Conservation (phyloP, 805 yeast species). For the Kluyveromyces dobzhanskii region DNA sequence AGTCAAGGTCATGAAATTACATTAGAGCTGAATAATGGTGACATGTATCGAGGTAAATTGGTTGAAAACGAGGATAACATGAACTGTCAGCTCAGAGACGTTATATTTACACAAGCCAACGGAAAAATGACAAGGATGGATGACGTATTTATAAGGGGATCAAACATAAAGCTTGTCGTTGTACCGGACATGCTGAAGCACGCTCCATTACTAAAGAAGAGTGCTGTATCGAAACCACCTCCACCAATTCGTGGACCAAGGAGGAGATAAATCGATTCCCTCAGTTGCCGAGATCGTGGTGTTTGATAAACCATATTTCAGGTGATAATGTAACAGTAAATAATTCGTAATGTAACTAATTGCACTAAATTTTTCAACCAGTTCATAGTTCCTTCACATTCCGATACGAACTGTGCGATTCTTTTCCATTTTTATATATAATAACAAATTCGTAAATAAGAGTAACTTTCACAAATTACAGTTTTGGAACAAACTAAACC, state of each 20-base stretch:
- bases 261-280: slow-evolving; percentile 20
- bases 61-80: slow-evolving; percentile 87
- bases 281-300: too few species aligned
- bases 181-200: slow-evolving; percentile 82
- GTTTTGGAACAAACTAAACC: too few species aligned
- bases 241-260: slow-evolving; percentile 64
- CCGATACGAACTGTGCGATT: too few species aligned
- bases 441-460: too few species aligned
- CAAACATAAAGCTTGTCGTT: slow-evolving; percentile 73
- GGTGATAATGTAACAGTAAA: neutral
- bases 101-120: slow-evolving; percentile 65
- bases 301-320: too few species aligned
- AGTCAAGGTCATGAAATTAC: slow-evolving; percentile 84
- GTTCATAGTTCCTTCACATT: too few species aligned
- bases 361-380: too few species aligned
- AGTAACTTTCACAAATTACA: too few species aligned
- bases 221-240: slow-evolving; percentile 49
- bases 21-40: slow-evolving; percentile 77
- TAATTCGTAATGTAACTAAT: neutral
- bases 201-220: slow-evolving; percentile 77
- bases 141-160: slow-evolving; percentile 85
- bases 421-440: too few species aligned
- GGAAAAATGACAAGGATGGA: slow-evolving; percentile 72
- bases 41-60: slow-evolving; percentile 79
- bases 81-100: slow-evolving; percentile 84